Percentiles rank a stretch among this genome's conserved stretches.
Conservation (phyloP, 495 filamentous ascomycete genomes). For the Xylaria intraflava region DNA sequence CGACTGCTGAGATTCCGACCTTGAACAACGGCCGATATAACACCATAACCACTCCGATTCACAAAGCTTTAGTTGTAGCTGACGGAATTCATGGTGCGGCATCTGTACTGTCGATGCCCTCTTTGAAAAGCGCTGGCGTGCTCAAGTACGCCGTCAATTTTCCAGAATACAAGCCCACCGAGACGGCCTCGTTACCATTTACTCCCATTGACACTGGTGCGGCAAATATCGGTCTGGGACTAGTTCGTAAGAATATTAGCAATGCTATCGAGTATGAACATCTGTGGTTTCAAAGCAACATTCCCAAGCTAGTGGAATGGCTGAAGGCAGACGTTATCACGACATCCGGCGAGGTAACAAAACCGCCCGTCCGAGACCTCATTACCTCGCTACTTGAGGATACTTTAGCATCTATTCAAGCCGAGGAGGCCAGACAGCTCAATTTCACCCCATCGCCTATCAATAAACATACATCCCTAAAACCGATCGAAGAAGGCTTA, state of each 20-base stretch:
- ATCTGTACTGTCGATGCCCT: constrained; percentile 31
- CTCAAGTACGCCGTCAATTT: constrained; percentile 39
- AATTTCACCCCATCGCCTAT: constrained; percentile 19
- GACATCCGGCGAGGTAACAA: constrained; percentile 38
- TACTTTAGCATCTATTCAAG: constrained; percentile 47
- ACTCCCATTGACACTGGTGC: constrained; percentile 33
- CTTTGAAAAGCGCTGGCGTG: constrained; percentile 27
- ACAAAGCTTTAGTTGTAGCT: constrained; percentile 70
- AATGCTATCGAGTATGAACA: constrained; percentile 66
- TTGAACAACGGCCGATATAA: constrained; percentile 54
- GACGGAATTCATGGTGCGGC: constrained; percentile 51
- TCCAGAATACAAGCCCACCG: constrained; percentile 25
- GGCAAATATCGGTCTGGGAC: constrained; percentile 52
- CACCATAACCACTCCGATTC: constrained; percentile 73
- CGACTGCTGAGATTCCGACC: constrained; percentile 60
- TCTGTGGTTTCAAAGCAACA: constrained; percentile 63
- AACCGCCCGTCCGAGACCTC: constrained; percentile 56
- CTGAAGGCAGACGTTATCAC: constrained; percentile 46
- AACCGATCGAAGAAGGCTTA: constrained; percentile 51
- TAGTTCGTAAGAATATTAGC: constrained; percentile 59
- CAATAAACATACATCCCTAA: constrained; percentile 37
- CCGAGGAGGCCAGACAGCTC: constrained; percentile 40
- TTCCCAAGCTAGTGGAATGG: constrained; percentile 63
- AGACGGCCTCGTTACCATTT: constrained; percentile 29
- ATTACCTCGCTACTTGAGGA: constrained; percentile 60